Base-by-base conservation (phyloP, 1,139 yeast species). In the Fermentozyma sake region DNA sequence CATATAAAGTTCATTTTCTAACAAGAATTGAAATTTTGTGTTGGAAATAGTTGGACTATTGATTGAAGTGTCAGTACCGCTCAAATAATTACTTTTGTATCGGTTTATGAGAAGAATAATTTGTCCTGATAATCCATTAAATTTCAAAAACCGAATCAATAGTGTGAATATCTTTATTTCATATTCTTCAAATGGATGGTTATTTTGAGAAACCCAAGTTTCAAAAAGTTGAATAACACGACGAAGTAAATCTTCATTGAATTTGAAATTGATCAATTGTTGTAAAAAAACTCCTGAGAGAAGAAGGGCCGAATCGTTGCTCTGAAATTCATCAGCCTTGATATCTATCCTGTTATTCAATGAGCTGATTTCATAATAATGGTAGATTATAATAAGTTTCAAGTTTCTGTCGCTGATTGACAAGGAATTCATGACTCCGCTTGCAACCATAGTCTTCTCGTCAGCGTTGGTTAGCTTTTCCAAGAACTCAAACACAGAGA, bases 61-160 rank as follows among this genome's bases (percentile, higher is more conserved):
- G n/a, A n/a, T n/a, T n/a, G n/a, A n/a, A n/a, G n/a, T n/a, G n/a
- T n/a, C n/a, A n/a, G n/a, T n/a, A n/a, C n/a, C n/a, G n/a, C n/a
- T n/a, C n/a, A n/a, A n/a, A n/a, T n/a, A n/a, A n/a, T n/a, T n/a
- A n/a, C n/a, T n/a, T n/a, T n/a, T n/a, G 14, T 22, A 29, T 12
- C 12, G 16, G 7, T 35, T 33, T n/a, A 55, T 38, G 3, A 66
- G 30, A 3, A 38, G 30, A 7, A 52, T 35, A 4, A 53, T 26
- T 6, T 50, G 31, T 12, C 58, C 61, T 27, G 58, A 48, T 22
- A 61, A 50, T 10, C 58, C 56, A 37, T 61, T 60, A 28, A 55
- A 64, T 24, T 48, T 51, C 34, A 72, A 47, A 39, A 59, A 70
- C 4, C 42, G 42, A 3, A 66, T 35, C 9, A 69, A 31, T 8